phyloP scores from a whole-genome alignment of 371 early-diverging fungal genomes.

The Gilbertella persicaria region DNA sequence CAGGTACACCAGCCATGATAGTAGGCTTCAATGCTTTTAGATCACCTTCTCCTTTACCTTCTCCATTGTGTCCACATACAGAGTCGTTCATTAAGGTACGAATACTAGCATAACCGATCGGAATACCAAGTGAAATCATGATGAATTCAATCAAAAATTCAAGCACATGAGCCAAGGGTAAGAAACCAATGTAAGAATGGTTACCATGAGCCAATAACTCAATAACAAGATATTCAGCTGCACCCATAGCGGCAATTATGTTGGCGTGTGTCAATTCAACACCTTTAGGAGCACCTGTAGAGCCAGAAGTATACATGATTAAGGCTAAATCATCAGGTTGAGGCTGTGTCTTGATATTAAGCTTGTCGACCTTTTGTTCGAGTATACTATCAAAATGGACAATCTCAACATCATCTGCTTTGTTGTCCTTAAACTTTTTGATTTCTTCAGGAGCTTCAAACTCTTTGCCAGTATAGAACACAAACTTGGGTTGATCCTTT shows the following conservation, averaged over 20 bases:
- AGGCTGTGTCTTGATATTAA: conserved; percentile 32
- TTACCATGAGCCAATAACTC: conserved; percentile 39
- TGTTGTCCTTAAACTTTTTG: conserved; percentile 20
- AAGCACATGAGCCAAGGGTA: conserved; percentile 91
- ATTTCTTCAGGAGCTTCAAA: conserved; percentile 36
- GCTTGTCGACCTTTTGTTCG: neutral
- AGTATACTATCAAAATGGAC: conserved; percentile 33
- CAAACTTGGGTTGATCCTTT: conserved; percentile 26
- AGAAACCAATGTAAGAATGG: conserved; percentile 77
- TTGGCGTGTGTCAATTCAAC: conserved; percentile 69
- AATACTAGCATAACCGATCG: conserved; percentile 82
- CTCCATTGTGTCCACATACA: conserved; percentile 57
- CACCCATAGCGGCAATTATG: conserved; percentile 67
- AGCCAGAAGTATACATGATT: conserved; percentile 86
- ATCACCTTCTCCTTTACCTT: conserved; percentile 89
- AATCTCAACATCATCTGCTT: conserved; percentile 20
- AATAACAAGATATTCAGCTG: conserved; percentile 46
- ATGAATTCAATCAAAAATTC: conserved; percentile 75
- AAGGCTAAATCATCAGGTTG: conserved; percentile 73
- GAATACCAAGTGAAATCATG: conserved; percentile 46
- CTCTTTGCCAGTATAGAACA: conserved; percentile 40
- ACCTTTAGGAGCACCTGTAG: conserved; percentile 82
- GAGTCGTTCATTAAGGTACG: conserved; percentile 84
- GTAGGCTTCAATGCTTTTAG: conserved; percentile 86
- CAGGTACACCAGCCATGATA: conserved; percentile 88